Percentiles rank a stretch among this genome's conserved stretches.
These are phyloP conservation scores for Beauveria pseudobassiana DNA, from an alignment of 2,329 filamentous ascomycete genomes.

Conservation along the genomic window DNA sequence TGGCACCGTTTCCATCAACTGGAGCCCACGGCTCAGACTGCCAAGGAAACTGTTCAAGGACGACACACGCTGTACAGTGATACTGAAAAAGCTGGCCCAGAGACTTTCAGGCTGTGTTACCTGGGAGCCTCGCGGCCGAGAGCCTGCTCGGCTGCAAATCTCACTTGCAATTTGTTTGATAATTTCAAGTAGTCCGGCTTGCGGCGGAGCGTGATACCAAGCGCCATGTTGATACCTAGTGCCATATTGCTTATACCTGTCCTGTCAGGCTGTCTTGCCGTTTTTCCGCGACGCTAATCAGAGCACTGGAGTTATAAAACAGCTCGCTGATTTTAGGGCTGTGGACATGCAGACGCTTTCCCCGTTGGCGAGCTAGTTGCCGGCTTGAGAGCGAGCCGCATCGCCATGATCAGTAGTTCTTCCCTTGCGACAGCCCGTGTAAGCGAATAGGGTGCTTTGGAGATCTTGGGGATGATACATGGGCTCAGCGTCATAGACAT, in stretches of 20 bases:
- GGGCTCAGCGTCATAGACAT: too few relatives aligned
- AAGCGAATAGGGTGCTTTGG: too few relatives aligned
- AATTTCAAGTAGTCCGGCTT: neutral
- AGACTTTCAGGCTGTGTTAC: neutral
- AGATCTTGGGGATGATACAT: too few relatives aligned
- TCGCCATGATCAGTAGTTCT: neutral
- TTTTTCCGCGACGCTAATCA: neutral
- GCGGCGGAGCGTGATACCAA: neutral
- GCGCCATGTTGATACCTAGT: too few relatives aligned
- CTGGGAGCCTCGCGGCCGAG: too few relatives aligned
- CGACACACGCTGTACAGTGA: too few relatives aligned
- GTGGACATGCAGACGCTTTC: neutral
- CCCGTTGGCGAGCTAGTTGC: neutral
- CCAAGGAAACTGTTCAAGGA: neutral
- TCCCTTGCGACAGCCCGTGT: too few relatives aligned
- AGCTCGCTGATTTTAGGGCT: neutral
- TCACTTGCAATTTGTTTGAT: neutral
- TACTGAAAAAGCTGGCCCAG: neutral
- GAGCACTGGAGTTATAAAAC: neutral
- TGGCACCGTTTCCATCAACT: neutral
- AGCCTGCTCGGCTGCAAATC: neutral
- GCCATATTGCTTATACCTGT: neutral
- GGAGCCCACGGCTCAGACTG: neutral
- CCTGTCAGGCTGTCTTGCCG: neutral
- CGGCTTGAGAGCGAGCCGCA: neutral